These are phyloP conservation scores for Ceratobasidium papillatum DNA, from an alignment of 1,284 basidiomycete species.

Conservation along the genomic window DNA sequence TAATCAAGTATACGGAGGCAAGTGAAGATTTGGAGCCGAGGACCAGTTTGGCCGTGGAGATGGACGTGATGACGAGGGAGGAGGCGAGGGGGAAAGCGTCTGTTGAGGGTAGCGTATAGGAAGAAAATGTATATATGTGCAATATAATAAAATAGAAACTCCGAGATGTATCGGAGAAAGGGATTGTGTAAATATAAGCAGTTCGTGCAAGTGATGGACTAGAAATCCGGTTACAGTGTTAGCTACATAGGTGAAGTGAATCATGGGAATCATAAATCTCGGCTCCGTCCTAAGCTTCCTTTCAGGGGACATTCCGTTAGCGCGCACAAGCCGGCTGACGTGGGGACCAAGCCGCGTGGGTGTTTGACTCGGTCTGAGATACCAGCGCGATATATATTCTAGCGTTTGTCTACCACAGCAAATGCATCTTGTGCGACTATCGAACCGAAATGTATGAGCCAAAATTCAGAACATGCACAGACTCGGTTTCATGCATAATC, in stretches of 20 bases:
- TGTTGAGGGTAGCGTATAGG: slow-evolving; percentile 5
- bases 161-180: no score
- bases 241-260: background rate
- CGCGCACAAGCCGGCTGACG: no score
- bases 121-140: background rate
- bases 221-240: background rate
- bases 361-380: background rate
- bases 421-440: background rate
- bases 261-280: background rate
- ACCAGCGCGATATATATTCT: background rate
- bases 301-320: background rate
- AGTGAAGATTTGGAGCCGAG: slow-evolving; percentile 21
- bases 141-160: background rate
- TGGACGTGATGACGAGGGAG: slow-evolving; percentile 10
- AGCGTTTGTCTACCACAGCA: background rate
- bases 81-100: slow-evolving; percentile 15
- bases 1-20: slow-evolving; percentile 20
- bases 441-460: background rate
- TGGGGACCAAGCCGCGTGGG: background rate
- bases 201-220: background rate
- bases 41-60: slow-evolving; percentile 34
- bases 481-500: slow-evolving; percentile 17
- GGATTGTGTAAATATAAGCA: background rate
- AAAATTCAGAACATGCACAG: slow-evolving; percentile 15
- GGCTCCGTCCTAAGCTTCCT: background rate